A percentile compares a stretch with the other conserved stretches of the same genome.
Evolutionary conservation across 306 rosid species (phyloP).

Genomic region (Potentilla sterilis): DNA sequence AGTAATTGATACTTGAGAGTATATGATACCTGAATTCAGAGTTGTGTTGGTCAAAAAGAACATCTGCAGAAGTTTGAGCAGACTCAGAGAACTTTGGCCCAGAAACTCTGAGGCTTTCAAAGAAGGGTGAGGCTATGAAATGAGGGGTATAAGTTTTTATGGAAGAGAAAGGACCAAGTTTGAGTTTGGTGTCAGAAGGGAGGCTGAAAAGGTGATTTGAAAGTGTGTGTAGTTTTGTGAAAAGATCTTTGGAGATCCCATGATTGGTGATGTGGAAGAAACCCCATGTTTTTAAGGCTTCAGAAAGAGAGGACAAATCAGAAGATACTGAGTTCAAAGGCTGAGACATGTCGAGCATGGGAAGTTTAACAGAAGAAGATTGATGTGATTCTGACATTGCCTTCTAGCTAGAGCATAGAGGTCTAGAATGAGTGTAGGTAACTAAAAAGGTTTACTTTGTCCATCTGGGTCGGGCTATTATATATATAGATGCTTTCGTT

Average conservation of each 20-base stretch:
- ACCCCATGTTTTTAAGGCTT: constrained; percentile 86
- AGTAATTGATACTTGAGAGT: not conserved
- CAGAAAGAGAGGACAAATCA: constrained; percentile 49
- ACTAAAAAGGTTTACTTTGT: constrained; percentile 45
- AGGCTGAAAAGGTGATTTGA: constrained; percentile 60
- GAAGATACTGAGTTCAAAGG: constrained; percentile 50
- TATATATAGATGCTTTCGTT: constrained; percentile 34
- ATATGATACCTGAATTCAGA: constrained; percentile 60
- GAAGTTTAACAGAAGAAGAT: constrained; percentile 55
- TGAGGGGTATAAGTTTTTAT: constrained; percentile 78
- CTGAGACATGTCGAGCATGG: constrained; percentile 75
- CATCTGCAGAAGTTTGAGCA: constrained; percentile 67
- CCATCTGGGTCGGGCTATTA: constrained; percentile 44
- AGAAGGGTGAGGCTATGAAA: constrained; percentile 97
- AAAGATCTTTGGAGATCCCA: constrained; percentile 79
- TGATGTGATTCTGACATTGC: constrained; percentile 49
- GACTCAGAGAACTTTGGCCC: constrained; percentile 74
- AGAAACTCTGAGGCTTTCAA: constrained; percentile 79
- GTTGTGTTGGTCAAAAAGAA: constrained; percentile 48
- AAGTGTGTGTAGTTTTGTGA: constrained; percentile 46
- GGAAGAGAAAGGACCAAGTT: constrained; percentile 85
- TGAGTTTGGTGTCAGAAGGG: constrained; percentile 76
- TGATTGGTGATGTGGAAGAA: constrained; percentile 89
- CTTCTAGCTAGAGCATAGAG: constrained; percentile 19
- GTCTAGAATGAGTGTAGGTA: constrained; percentile 20